These are phyloP conservation scores for Verticillium alfalfae DNA, from an alignment of 2,329 filamentous ascomycete species.

Conservation along the genomic window DNA sequence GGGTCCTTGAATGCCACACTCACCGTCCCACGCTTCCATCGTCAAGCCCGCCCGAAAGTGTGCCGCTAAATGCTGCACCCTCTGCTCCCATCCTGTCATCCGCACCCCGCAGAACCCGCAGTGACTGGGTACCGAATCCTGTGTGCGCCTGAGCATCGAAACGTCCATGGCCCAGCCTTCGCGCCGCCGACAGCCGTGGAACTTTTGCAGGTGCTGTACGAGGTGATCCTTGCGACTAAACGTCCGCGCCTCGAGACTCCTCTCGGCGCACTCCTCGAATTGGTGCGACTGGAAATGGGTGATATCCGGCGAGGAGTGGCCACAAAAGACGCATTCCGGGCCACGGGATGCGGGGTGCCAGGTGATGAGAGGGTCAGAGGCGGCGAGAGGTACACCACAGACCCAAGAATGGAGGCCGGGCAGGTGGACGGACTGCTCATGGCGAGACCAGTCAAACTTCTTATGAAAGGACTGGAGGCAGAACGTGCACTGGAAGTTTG, in stretches of 20 bases:
- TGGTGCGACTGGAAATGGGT: constrained; percentile 32
- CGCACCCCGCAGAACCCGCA: constrained; percentile 21
- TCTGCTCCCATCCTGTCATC: constrained; percentile 20
- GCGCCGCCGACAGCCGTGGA: constrained; percentile 38
- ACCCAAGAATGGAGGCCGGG: constrained; percentile 31
- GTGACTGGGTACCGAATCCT: constrained; percentile 18
- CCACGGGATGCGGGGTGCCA: constrained; percentile 41
- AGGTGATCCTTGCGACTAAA: constrained; percentile 38
- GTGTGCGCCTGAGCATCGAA: constrained; percentile 21
- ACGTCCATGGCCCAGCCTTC: constrained; percentile 41
- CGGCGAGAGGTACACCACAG: constrained; percentile 34
- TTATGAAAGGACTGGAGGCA: constrained; percentile 31
- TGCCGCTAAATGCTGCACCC: constrained; percentile 19
- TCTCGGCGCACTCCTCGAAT: constrained; percentile 44
- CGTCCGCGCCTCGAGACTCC: constrained; percentile 25
- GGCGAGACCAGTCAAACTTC: constrained; percentile 36
- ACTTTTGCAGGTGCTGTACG: constrained; percentile 31
- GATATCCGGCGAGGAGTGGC: constrained; percentile 22
- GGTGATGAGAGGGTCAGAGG: constrained; percentile 34
- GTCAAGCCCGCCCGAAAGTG: constrained; percentile 22
- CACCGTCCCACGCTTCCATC: constrained; percentile 14
- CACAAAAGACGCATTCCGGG: constrained; percentile 33
- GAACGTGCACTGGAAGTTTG: constrained; percentile 28
- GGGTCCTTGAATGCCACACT: constrained; percentile 1
- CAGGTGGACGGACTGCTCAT: constrained; percentile 45